These are phyloP conservation scores for Rhododendron ovatum DNA, from an alignment of 148 eudicot species.

Conservation along the genomic window DNA sequence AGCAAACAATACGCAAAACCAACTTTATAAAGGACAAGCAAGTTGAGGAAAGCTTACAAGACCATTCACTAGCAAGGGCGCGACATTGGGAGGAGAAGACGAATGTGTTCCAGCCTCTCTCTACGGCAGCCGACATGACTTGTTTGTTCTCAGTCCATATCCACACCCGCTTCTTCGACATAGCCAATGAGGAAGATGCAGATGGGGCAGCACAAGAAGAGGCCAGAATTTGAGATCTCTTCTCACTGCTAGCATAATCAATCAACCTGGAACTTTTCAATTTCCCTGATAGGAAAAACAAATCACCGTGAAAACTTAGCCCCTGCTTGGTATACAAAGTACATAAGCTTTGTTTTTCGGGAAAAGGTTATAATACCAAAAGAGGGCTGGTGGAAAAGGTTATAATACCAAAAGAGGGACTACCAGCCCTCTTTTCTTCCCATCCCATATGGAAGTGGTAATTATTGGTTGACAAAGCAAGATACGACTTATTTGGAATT, in stretches of 20 bases:
- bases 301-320: not conserved
- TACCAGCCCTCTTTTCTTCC: not conserved
- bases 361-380: not conserved
- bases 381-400: too few relatives aligned
- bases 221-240: not conserved
- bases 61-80: constrained; percentile 61
- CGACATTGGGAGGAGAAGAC: constrained; percentile 41
- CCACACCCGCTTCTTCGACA: constrained; percentile 62
- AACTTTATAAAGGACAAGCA: not conserved
- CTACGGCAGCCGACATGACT: constrained; percentile 87
- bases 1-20: not conserved
- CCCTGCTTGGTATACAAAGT: not conserved
- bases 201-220: constrained; percentile 33
- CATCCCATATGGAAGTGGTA: not conserved
- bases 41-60: constrained; percentile 25
- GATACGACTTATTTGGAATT: not conserved
- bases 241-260: not conserved
- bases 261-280: constrained; percentile 30
- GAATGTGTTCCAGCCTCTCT: constrained; percentile 88
- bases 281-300: constrained; percentile 33
- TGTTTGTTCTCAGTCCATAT: constrained; percentile 84
- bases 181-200: constrained; percentile 11
- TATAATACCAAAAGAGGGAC: not conserved
- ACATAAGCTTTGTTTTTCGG: not conserved
- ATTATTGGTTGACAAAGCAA: not conserved